Conservation (phyloP, 352 stramenopile genomes). For the Globisporangium canariense region DNA sequence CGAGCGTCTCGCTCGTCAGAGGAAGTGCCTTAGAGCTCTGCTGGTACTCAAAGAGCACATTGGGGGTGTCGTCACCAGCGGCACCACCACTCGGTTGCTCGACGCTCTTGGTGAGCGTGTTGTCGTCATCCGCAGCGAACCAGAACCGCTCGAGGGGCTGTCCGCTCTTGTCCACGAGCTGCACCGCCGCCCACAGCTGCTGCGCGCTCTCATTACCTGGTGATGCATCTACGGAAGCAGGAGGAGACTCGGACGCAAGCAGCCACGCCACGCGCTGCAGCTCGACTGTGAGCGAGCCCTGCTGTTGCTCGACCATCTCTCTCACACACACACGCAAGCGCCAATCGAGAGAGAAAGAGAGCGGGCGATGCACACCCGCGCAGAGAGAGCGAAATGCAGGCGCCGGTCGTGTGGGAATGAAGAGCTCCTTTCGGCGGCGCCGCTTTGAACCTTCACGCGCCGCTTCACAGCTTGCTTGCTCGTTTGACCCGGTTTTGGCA, state of each 20-base stretch:
- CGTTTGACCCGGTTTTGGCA: no score
- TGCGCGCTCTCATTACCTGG: conserved; percentile 2
- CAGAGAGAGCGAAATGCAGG: no score
- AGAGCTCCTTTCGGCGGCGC: no score
- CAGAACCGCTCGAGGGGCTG: conserved; percentile 39
- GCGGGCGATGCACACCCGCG: not conserved
- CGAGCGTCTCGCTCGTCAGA: conserved; percentile 31
- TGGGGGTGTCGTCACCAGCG: not conserved
- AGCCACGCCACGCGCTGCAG: conserved; percentile 32
- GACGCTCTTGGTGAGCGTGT: conserved; percentile 41
- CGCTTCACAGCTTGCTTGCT: no score
- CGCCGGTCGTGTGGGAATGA: no score
- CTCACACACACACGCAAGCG: not conserved
- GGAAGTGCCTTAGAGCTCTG: conserved; percentile 44
- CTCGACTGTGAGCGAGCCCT: conserved; percentile 38
- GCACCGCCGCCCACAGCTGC: conserved; percentile 37
- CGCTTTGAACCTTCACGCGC: no score
- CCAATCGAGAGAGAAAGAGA: not conserved
- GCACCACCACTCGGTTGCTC: conserved; percentile 10
- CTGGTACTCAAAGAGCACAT: conserved; percentile 30
- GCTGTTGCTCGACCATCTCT: not conserved
- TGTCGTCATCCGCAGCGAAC: conserved; percentile 52
- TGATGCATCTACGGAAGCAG: not conserved
- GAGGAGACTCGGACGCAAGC: not conserved
- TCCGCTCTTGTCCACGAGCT: conserved; percentile 28